Percentiles rank a stretch among this genome's conserved stretches.
phyloP scores from a whole-genome alignment of 495 filamentous ascomycete species.

The Hyphodiscus hymeniophilus region DNA sequence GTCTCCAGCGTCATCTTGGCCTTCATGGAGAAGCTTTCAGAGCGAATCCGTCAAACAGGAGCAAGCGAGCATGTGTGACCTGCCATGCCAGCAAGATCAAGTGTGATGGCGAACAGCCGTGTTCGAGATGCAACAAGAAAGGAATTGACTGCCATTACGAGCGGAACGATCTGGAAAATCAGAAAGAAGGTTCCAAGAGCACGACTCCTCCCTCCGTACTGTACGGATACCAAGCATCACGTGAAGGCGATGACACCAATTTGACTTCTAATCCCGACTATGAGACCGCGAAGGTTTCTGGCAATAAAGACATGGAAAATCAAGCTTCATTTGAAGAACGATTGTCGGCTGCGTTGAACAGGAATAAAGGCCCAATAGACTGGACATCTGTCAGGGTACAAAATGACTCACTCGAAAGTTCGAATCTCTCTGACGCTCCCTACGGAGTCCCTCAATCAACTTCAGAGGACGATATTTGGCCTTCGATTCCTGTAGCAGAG shows the following conservation, averaged over 20 bases:
- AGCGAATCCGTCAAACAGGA: constrained; percentile 12
- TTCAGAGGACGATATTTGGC: not conserved
- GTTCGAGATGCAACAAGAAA: constrained; percentile 20
- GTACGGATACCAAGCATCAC: not conserved
- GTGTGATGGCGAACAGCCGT: constrained; percentile 23
- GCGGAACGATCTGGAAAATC: not conserved
- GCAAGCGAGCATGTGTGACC: constrained; percentile 21
- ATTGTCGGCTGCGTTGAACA: not conserved
- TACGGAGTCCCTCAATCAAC: not conserved
- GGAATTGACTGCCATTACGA: constrained; percentile 21
- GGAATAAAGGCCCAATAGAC: constrained; percentile 3
- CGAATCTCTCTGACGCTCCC: not conserved
- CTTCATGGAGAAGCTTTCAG: constrained; percentile 16
- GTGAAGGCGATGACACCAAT: not conserved
- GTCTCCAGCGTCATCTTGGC: constrained; percentile 17
- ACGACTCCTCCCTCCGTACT: not conserved
- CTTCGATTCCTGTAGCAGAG: not conserved
- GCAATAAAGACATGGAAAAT: not conserved
- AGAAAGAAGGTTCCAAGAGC: not conserved
- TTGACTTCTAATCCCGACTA: not conserved
- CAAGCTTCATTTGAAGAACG: not conserved
- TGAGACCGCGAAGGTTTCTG: not conserved
- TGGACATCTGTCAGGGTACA: constrained; percentile 6
- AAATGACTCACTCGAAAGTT: not conserved
- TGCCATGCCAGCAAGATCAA: constrained; percentile 25